phyloP scores from a whole-genome alignment of 805 yeast species.

The Yamadazyma olivae region DNA sequence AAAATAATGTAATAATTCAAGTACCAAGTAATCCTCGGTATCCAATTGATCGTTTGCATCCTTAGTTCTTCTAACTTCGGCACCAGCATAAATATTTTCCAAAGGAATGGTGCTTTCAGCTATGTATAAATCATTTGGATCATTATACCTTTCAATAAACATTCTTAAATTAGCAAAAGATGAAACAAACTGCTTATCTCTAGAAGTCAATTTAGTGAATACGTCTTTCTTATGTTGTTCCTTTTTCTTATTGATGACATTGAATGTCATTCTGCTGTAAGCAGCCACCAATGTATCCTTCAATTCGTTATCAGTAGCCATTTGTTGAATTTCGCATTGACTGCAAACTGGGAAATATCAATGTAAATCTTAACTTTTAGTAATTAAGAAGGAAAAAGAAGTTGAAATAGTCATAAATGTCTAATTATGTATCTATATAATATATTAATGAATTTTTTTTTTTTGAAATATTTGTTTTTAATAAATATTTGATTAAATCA shows the following conservation, averaged over 20 bases:
- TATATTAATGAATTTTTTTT: too few species aligned
- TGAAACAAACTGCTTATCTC: slow-evolving; percentile 1
- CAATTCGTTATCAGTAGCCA: background rate
- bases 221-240: background rate
- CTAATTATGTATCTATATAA: too few species aligned
- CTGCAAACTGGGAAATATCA: too few species aligned
- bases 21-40: slow-evolving; percentile 36
- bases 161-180: background rate
- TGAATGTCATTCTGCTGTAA: background rate
- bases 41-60: slow-evolving; percentile 8
- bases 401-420: background rate
- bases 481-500: too few species aligned
- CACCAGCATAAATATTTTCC: slow-evolving; percentile 54
- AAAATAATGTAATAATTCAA: slow-evolving; percentile 43
- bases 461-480: too few species aligned
- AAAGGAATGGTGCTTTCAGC: slow-evolving; percentile 67
- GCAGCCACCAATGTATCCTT: background rate
- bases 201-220: background rate
- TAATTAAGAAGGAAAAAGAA: too few species aligned
- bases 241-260: background rate
- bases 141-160: slow-evolving; percentile 11
- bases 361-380: too few species aligned
- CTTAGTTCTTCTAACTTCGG: slow-evolving; percentile 47
- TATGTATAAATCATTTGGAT: slow-evolving; percentile 28
- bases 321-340: background rate